Percentiles rank a stretch among this genome's conserved stretches.
These are phyloP conservation scores for Hemileccinum rubropunctum DNA, from an alignment of 768 basidiomycete species.

Conservation along the genomic window DNA sequence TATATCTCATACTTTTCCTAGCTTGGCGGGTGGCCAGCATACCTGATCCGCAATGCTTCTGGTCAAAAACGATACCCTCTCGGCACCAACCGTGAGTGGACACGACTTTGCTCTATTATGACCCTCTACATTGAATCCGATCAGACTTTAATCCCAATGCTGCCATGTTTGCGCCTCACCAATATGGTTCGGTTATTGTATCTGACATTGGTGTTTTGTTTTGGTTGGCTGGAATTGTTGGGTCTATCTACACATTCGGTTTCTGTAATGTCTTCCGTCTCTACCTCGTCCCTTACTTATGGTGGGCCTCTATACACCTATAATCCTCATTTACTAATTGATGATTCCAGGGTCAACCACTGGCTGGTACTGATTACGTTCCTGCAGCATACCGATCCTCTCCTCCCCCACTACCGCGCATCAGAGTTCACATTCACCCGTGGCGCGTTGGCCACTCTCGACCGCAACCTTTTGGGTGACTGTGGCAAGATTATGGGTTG, in stretches of 20 bases:
- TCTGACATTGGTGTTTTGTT: conserved; percentile 82
- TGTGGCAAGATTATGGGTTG: conserved; percentile 77
- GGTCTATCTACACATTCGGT: conserved; percentile 57
- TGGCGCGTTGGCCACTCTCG: conserved; percentile 89
- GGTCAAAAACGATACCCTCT: conserved; percentile 81
- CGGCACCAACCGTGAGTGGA: conserved; percentile 73
- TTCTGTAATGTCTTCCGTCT: conserved; percentile 71
- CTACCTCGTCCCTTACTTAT: conserved; percentile 89
- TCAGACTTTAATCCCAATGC: conserved; percentile 76
- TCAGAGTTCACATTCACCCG: conserved; percentile 89
- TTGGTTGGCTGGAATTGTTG: conserved; percentile 61
- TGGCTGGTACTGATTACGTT: conserved; percentile 97
- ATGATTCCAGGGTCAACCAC: conserved; percentile 67
- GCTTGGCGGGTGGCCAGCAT: conserved; percentile 84
- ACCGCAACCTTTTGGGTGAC: conserved; percentile 78
- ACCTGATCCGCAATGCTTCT: conserved; percentile 78
- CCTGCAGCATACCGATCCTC: conserved; percentile 96
- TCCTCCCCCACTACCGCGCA: conserved; percentile 91
- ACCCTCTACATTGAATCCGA: background rate
- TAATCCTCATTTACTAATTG: background rate
- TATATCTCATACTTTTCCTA: conserved; percentile 26
- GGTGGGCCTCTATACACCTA: conserved; percentile 35
- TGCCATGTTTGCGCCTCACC: conserved; percentile 82
- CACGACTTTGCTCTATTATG: background rate
- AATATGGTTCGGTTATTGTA: conserved; percentile 69